Evolutionary conservation across 192 early-diverging fungal species (phyloP), one percentile per base, ranked within the genome.

Genomic region (Rhizophagus clarus): DNA sequence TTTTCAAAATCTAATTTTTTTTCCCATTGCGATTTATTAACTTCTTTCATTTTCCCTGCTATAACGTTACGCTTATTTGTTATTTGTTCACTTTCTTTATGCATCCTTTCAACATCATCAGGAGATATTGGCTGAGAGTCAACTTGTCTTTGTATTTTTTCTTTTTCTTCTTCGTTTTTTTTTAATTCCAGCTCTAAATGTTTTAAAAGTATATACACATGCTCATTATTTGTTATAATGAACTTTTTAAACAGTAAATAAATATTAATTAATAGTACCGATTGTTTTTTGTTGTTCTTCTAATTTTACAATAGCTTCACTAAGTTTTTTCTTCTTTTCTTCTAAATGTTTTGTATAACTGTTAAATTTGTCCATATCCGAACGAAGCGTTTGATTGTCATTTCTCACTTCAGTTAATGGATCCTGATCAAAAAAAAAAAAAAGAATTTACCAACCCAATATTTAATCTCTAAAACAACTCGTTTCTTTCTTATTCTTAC

Each of bases 51-150:
- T 79, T 92, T 90, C 11, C 64, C 81, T 49, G 89, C 86, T 17
- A 89, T 74, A 5, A 63, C 77, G 67, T 89, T 83, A 49, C 93
- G 84, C 7, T 84, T 85, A 61, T 88, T 85, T 24, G 83, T 68
- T 10, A 95, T 85, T 83, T 91, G 89, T 69, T 94, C 93, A 45
- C 90, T 85, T 83, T 95, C 94, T 34, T 90, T 87, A 67, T 88
- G 92, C 93, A 95, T 95, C 26, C 93, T 87, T 75, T 95, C 94
- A 32, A 94, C 90, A 84, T 95, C 94, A 37, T 91, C 90, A 49
- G 93, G 90, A 32, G 89, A 91, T 45, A 95, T 91, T 80, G 93
- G 91, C 82, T 95, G 94, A 69, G 83, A 82, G 71, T 95, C 93
- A 12, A 95, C 93, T 14, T 87, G 86, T n/a, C 78, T 62, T 76